phyloP scores from a whole-genome alignment of 2,329 filamentous ascomycete genomes.

The Eutypella sp. region DNA sequence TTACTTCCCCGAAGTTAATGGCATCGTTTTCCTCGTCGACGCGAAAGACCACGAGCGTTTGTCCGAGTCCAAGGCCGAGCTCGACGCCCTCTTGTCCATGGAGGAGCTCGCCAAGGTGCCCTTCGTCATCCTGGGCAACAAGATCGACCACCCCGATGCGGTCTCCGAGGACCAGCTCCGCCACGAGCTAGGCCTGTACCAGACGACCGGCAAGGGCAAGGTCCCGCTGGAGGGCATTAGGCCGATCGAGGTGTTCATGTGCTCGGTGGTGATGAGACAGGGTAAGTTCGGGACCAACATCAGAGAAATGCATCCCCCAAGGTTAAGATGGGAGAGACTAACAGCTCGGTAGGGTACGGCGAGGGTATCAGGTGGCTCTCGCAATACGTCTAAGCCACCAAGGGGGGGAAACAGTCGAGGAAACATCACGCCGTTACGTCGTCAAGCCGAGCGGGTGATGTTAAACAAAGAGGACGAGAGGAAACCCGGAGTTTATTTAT shows the following conservation, averaged over 20 bases:
- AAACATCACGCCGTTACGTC: constrained; percentile 5
- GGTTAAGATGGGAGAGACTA: constrained; percentile 18
- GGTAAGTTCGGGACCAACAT: constrained; percentile 43
- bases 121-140: constrained; percentile 95
- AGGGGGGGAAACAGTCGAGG: background rate
- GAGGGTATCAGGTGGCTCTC: constrained; percentile 89
- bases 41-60: constrained; percentile 97
- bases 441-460: constrained; percentile 1
- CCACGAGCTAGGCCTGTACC: constrained; percentile 87
- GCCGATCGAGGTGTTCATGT: constrained; percentile 98
- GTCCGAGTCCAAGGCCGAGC: constrained; percentile 89
- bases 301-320: background rate
- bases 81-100: constrained; percentile 93
- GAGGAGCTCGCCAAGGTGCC: constrained; percentile 94
- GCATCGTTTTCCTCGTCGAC: constrained; percentile 96
- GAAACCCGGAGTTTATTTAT: background rate
- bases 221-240: constrained; percentile 86
- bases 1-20: constrained; percentile 93
- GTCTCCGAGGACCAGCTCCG: constrained; percentile 93
- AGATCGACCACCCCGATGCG: constrained; percentile 97
- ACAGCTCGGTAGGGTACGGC: constrained; percentile 59
- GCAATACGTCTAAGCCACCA: constrained; percentile 70
- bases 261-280: constrained; percentile 96
- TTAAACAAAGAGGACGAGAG: background rate
- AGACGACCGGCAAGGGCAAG: constrained; percentile 95